Conservation (phyloP, 495 filamentous ascomycete genomes). For the Tuber brumale region DNA sequence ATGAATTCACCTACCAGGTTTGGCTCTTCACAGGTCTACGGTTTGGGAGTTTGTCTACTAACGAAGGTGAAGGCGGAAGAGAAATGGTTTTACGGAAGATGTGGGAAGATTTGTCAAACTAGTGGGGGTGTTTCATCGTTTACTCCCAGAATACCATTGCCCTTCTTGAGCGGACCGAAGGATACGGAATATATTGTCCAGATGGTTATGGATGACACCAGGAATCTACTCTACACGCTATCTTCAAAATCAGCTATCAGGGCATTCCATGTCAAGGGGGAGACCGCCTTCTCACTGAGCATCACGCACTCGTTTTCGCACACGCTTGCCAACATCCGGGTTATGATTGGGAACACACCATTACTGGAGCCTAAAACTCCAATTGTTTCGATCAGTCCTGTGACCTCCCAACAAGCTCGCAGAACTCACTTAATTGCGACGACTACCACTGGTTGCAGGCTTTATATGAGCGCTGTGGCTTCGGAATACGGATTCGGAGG, state of each 20-base stretch:
- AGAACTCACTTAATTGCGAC: conserved; percentile 84
- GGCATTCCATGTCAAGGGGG: conserved; percentile 67
- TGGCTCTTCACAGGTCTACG: neutral
- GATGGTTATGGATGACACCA: conserved; percentile 80
- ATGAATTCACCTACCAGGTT: conserved; percentile 90
- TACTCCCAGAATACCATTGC: conserved; percentile 47
- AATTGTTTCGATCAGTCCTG: conserved; percentile 77
- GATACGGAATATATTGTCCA: conserved; percentile 58
- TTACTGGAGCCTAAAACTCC: conserved; percentile 60
- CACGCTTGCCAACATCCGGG: conserved; percentile 63
- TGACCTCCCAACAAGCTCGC: conserved; percentile 70
- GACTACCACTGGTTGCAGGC: conserved; percentile 80
- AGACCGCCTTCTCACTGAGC: conserved; percentile 49
- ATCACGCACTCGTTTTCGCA: conserved; percentile 53
- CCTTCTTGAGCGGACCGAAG: conserved; percentile 33
- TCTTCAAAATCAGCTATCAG: conserved; percentile 78
- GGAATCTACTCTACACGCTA: conserved; percentile 82
- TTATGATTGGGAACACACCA: conserved; percentile 65
- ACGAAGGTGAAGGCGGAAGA: conserved; percentile 55
- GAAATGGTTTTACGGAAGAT: conserved; percentile 82
- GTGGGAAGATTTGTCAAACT: conserved; percentile 77
- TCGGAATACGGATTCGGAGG: conserved; percentile 64
- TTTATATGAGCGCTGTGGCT: conserved; percentile 80
- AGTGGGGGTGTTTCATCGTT: conserved; percentile 66
- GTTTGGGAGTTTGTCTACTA: conserved; percentile 8